Evolutionary conservation across 129 eudicot species (phyloP).

Genomic region (Arctium lappa): DNA sequence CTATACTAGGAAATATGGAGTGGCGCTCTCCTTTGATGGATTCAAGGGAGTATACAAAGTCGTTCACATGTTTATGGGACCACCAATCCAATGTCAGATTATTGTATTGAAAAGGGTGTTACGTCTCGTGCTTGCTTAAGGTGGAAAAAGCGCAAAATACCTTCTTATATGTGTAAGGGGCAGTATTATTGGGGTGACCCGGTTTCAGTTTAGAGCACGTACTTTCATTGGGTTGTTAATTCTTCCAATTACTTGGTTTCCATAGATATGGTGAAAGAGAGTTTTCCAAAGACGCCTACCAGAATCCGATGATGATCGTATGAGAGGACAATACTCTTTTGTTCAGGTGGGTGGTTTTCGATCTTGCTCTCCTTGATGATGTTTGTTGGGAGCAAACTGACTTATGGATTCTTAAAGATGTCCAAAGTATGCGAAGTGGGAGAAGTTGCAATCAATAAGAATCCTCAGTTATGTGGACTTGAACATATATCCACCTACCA

Average conservation of each 20-base stretch:
- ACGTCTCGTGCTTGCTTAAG: background rate
- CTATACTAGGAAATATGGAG: background rate
- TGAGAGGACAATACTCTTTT: background rate
- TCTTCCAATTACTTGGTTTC: background rate
- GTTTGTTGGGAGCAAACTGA: background rate
- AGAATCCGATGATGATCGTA: background rate
- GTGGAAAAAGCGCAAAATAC: background rate
- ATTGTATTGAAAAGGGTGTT: background rate
- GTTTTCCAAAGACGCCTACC: background rate
- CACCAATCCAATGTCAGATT: background rate
- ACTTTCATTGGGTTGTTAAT: slow-evolving; percentile 6
- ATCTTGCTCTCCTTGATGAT: background rate
- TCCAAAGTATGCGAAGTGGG: background rate
- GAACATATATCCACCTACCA: background rate
- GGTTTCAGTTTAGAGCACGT: background rate
- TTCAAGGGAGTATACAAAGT: background rate
- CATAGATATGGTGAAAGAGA: slow-evolving; percentile 4
- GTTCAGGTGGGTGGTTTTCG: slow-evolving; percentile 1
- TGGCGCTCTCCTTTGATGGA: slow-evolving; percentile 12
- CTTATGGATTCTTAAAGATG: slow-evolving; percentile 1
- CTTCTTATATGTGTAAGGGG: background rate
- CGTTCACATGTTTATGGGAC: slow-evolving; percentile 13
- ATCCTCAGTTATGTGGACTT: no score
- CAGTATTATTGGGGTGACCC: slow-evolving; percentile 3
- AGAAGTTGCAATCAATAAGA: background rate